phyloP scores from a whole-genome alignment of 305 asterid species.

The Salvia sclarea region DNA sequence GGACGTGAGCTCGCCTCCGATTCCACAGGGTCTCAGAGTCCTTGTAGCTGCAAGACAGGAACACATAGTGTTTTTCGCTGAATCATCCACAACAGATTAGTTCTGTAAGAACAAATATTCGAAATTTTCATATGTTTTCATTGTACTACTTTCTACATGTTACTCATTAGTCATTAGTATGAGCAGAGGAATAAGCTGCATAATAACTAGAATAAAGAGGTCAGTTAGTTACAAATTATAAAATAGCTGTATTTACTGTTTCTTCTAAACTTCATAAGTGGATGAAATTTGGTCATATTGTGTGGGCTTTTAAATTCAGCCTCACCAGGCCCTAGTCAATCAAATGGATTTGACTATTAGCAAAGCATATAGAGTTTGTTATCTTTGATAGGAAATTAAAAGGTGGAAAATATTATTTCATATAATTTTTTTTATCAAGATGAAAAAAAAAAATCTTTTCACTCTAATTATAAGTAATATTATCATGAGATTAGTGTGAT shows the following conservation, averaged over 20 bases:
- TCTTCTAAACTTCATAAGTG: conserved; percentile 4
- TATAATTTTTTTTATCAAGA: too few relatives aligned
- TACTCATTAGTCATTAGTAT: not conserved
- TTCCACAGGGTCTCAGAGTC: conserved; percentile 31
- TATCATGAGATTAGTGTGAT: too few relatives aligned
- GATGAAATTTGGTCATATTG: not conserved
- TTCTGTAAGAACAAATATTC: not conserved
- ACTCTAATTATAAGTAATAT: too few relatives aligned
- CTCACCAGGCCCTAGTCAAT: too few relatives aligned
- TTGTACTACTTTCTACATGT: not conserved
- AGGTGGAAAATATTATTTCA: too few relatives aligned
- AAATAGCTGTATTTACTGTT: not conserved
- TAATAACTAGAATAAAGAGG: conserved; percentile 2
- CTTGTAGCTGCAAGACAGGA: conserved; percentile 42
- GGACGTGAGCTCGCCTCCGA: conserved; percentile 60
- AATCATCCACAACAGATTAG: conserved; percentile 44
- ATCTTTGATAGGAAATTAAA: too few relatives aligned
- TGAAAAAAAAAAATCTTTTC: too few relatives aligned
- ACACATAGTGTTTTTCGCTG: conserved; percentile 54
- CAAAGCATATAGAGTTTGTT: too few relatives aligned
- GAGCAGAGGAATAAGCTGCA: not conserved
- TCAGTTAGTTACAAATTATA: not conserved
- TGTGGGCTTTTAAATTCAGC: too few relatives aligned
- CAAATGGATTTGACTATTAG: too few relatives aligned
- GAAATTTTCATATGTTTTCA: not conserved